Evolutionary conservation across 2,329 filamentous ascomycete genomes (phyloP), one percentile per base, ranked within the genome.

Genomic region (Cytospora leucostoma): DNA sequence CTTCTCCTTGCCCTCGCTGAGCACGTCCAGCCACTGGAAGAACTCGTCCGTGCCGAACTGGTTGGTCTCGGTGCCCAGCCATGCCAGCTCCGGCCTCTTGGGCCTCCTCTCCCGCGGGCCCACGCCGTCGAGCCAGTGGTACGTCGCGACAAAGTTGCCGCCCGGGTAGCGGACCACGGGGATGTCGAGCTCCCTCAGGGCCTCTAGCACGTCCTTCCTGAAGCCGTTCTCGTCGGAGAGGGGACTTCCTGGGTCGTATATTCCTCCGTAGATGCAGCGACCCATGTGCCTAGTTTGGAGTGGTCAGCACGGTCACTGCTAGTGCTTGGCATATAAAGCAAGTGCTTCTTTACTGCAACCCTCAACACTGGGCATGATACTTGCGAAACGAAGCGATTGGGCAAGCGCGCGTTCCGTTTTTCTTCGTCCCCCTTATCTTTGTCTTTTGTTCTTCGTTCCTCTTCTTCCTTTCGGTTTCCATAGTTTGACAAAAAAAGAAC

Each of bases 1-100:
- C 33, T 85, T 80, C 11, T 82, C 76, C 34, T 69, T 70, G 70
- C 89, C 86, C 7, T 86, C 85, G 32, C 85, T 85, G 8, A 93
- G 84, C 11, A 84, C 79, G 68, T 88, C 82, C 67, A 91, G 92
- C 90, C 90, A 94, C 68, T 88, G 82, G 82, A 95, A 85, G 76
- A 95, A 95, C 78, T 95, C 92, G 74, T 95, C 90, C 0, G 91
- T 95, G 63, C 91, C 91, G 71, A 95, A 93, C 66, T 88, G 80
- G 73, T 95, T 95, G 34, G 82, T 85, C 78, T 95, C 92, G 1
- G 84, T 84, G 38, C 88, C 89, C 21, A 90, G 79, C 92, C 91
- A 95, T 6, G 91, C 91, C 59, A 95, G 81, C 71, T 95, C 91
- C 1, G 87, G 88, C 69, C 88, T 70, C 66, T 67, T 72, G 4